Conservation (phyloP, 2,329 filamentous ascomycete genomes). For the Colletotrichum neosansevieriae region DNA sequence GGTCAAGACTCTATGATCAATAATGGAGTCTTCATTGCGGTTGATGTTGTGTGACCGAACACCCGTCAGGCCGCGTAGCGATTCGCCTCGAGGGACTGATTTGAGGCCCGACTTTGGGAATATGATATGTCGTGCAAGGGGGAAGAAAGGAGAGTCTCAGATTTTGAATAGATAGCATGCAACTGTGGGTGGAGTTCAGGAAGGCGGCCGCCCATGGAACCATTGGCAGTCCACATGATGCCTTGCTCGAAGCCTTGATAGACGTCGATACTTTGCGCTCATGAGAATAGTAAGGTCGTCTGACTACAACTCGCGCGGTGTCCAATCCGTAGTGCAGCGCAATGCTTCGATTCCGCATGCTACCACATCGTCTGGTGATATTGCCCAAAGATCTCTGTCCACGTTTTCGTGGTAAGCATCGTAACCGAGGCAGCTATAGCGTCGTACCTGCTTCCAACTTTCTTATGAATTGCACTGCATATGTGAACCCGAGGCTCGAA, state of each 20-base stretch:
- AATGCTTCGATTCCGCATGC: too few species aligned
- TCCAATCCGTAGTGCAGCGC: too few species aligned
- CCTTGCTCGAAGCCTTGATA: too few species aligned
- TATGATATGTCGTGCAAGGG: background rate
- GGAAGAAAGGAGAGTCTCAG: background rate
- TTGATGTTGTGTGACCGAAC: constrained; percentile 6
- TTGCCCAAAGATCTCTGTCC: background rate
- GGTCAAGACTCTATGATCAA: background rate
- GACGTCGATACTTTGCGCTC: too few species aligned
- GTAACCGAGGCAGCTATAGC: background rate
- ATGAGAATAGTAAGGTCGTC: too few species aligned
- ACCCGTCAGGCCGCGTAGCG: background rate
- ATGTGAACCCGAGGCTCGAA: constrained; percentile 12
- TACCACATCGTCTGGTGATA: too few species aligned
- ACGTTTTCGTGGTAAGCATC: background rate
- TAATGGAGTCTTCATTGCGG: background rate
- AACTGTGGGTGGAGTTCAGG: background rate
- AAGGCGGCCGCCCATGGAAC: background rate
- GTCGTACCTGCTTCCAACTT: too few species aligned
- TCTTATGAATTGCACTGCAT: background rate
- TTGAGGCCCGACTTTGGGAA: too few species aligned
- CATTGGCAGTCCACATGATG: background rate
- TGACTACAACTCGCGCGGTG: too few species aligned
- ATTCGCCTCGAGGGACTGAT: background rate
- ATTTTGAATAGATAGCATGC: background rate